Conservation (phyloP, 179 eudicot species). For the Vitellaria paradoxa region DNA sequence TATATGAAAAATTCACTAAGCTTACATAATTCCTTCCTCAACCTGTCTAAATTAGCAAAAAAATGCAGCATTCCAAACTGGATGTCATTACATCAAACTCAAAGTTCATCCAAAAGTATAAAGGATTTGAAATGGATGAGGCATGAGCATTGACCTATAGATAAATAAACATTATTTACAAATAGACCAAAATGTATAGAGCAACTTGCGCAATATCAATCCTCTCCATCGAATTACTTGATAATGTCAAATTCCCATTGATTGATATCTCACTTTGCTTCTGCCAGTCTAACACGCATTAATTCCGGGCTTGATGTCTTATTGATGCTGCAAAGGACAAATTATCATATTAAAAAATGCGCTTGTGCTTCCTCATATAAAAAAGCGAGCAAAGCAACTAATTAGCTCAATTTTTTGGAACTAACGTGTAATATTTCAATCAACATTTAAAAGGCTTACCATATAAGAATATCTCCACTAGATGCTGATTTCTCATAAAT, state of each 20-base stretch:
- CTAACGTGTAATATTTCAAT: not conserved
- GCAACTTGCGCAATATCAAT: not conserved
- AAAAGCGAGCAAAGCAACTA: not conserved
- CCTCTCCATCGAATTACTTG: not conserved
- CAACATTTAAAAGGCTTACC: conserved; percentile 35
- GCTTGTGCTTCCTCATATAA: not conserved
- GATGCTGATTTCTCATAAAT: conserved; percentile 47
- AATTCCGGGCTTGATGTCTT: conserved; percentile 32
- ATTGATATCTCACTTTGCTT: conserved; percentile 26
- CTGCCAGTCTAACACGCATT: conserved; percentile 32
- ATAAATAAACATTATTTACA: not conserved
- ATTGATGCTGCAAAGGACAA: conserved; percentile 33
- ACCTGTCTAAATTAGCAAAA: not conserved
- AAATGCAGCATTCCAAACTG: not conserved
- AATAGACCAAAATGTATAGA: conserved; percentile 3
- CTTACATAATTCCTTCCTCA: not conserved
- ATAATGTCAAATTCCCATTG: not conserved
- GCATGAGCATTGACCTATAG: not conserved
- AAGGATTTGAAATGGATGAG: not conserved
- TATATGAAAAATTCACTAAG: not conserved
- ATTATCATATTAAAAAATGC: not conserved
- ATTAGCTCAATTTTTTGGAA: not conserved
- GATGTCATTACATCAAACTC: not conserved
- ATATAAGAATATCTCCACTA: conserved; percentile 64
- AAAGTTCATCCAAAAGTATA: not conserved